Evolutionary conservation across 257 asterid genomes (phyloP).

Genomic region (Solanum sitiens): DNA sequence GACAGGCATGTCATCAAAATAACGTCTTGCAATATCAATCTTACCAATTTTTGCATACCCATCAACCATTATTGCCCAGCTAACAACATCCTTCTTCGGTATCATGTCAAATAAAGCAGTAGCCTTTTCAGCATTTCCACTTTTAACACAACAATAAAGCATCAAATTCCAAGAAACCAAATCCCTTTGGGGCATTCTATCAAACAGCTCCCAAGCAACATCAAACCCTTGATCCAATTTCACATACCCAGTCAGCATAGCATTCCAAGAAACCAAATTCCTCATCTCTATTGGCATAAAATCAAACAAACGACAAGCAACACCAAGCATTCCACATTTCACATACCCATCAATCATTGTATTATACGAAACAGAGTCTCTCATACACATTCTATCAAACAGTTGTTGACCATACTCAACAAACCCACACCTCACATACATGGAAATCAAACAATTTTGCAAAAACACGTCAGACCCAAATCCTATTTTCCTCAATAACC

Average conservation of each 20-base stretch:
- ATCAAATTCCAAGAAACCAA: slow-evolving; percentile 83
- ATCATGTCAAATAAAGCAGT: slow-evolving; percentile 43
- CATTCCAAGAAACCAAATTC: slow-evolving; percentile 73
- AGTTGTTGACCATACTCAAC: slow-evolving; percentile 35
- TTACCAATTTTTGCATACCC: slow-evolving; percentile 57
- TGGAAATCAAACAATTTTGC: slow-evolving; percentile 51
- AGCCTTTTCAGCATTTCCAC: slow-evolving; percentile 46
- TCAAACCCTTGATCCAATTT: slow-evolving; percentile 36
- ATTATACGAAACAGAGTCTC: slow-evolving; percentile 65
- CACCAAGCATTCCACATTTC: slow-evolving; percentile 52
- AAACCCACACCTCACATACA: slow-evolving; percentile 50
- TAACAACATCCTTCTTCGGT: slow-evolving; percentile 54
- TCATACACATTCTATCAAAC: slow-evolving; percentile 47
- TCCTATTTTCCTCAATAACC: slow-evolving; percentile 47
- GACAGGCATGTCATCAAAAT: slow-evolving; percentile 61
- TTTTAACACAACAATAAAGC: slow-evolving; percentile 61
- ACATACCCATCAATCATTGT: slow-evolving; percentile 82
- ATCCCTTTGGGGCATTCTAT: slow-evolving; percentile 52
- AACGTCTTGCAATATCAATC: slow-evolving; percentile 44
- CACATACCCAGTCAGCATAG: slow-evolving; percentile 55
- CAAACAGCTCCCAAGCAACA: slow-evolving; percentile 42
- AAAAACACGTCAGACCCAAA: slow-evolving; percentile 46
- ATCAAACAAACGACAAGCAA: slow-evolving; percentile 53
- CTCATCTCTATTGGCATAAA: slow-evolving; percentile 38
- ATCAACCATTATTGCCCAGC: slow-evolving; percentile 75